Percentiles rank a stretch among this genome's conserved stretches.
These are phyloP conservation scores for Entomortierella parvispora DNA, from an alignment of 192 early-diverging fungal genomes.

Conservation along the genomic window DNA sequence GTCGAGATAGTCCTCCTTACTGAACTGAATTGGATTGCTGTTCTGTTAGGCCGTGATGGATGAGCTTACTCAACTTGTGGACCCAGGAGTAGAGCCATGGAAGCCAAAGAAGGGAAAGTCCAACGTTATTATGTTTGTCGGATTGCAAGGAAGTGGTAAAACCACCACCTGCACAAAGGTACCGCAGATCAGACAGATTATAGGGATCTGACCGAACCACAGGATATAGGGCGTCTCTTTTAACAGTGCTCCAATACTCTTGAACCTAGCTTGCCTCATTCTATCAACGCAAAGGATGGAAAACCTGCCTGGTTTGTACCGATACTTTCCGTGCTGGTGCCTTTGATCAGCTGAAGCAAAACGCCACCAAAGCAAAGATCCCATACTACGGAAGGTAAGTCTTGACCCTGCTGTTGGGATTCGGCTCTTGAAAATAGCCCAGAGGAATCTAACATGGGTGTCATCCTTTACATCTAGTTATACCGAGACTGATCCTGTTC, in stretches of 20 bases:
- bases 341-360: slow-evolving; percentile 98
- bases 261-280: slow-evolving; percentile 84
- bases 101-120: slow-evolving; percentile 84
- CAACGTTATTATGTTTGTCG: slow-evolving; percentile 98
- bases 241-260: too few species aligned
- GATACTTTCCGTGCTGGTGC: slow-evolving; percentile 99
- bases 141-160: slow-evolving; percentile 95
- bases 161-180: slow-evolving; percentile 96
- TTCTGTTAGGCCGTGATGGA: slow-evolving; percentile 81
- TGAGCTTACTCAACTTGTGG: slow-evolving; percentile 87
- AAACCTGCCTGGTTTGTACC: slow-evolving; percentile 90
- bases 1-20: too few species aligned
- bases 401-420: neutral
- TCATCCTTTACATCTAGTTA: slow-evolving; percentile 63
- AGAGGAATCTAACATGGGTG: neutral
- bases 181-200: neutral
- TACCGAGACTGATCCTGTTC: slow-evolving; percentile 92
- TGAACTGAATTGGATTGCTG: neutral
- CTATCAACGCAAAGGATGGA: slow-evolving; percentile 96
- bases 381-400: slow-evolving; percentile 87
- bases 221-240: too few species aligned
- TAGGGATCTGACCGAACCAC: neutral
- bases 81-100: slow-evolving; percentile 88
- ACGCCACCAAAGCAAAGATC: slow-evolving; percentile 97
- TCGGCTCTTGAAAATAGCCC: neutral